Evolutionary conservation across 305 asterid genomes (phyloP), one percentile per base, ranked within the genome.

Genomic region (Solanum chacoense): DNA sequence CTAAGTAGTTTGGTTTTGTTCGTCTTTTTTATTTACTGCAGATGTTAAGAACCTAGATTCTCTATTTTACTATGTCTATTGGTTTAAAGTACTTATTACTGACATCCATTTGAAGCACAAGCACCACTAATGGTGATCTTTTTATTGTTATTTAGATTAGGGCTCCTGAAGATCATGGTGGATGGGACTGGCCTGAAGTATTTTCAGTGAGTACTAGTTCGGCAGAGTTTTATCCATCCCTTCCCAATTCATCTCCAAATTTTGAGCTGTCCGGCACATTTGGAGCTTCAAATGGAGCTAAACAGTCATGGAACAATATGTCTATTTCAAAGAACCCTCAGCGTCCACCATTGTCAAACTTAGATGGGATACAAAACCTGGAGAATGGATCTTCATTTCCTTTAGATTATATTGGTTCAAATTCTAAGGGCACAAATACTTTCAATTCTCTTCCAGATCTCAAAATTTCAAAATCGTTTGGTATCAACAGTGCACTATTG

Each of bases 181-280:
- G 93, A 91, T 95, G 95, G 98, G 96, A 93, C 90, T 95, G 95
- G 98, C 94, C 95, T 85, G 94, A 92, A 87, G 94, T 89, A 90
- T 81, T 90, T 91, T 89, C 96, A 85, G 91, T 88, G 69, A 88
- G 91, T 32, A 73, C 91, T 65, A 91, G 90, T 88, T 63, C 76
- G 59, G 79, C 34, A 74, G 90, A 89, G 84, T 90, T 87, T 88
- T 87, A 74, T 90, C 84, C 88, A 34, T 86, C 71, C 12, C 29
- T 59, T n/a, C 89, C 92, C 79, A 84, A 87, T 84, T 67, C 71
- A 85, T 84, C 93, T 38, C 89, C 85, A 90, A 90, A 79, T 87
- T 45, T 91, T 63, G 88, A 88, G 88, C 88, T 55, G 72, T 88
- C 88, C 86, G 72, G 85, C 90, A 91, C 91, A 89, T 86, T 88